Evolutionary conservation across 768 basidiomycete species (phyloP).

Genomic region (Macrolepiota albuminosa): DNA sequence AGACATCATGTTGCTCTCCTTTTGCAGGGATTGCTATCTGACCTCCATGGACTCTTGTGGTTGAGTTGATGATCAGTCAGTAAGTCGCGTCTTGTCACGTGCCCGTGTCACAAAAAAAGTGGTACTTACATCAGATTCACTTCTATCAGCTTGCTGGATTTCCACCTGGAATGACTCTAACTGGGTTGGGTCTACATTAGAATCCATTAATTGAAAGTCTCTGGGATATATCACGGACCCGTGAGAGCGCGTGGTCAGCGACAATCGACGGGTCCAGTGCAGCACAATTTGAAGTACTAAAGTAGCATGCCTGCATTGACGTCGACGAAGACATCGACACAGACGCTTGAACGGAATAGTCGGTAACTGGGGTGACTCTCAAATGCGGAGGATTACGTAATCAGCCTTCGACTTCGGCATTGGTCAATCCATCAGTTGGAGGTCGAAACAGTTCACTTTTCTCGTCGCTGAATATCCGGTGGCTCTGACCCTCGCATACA

Average conservation of each 20-base stretch:
- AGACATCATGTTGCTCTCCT: conserved; percentile 51
- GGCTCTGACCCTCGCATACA: conserved; percentile 5
- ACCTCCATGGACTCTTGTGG: not conserved
- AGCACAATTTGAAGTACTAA: not conserved
- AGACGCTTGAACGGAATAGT: not conserved
- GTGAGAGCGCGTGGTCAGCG: not conserved
- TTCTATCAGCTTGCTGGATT: not conserved
- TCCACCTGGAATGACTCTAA: not conserved
- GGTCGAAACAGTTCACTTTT: conserved; percentile 1
- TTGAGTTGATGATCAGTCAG: not conserved
- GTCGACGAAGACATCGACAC: not conserved
- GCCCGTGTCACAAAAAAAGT: conserved; percentile 7
- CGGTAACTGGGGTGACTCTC: not conserved
- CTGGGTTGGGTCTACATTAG: not conserved
- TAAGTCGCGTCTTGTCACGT: conserved; percentile 21
- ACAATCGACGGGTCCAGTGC: not conserved
- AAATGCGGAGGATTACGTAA: conserved; percentile 4
- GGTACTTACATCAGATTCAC: too few relatives aligned
- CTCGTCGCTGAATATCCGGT: conserved; percentile 9
- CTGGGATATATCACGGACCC: not conserved
- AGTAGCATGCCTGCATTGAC: not conserved
- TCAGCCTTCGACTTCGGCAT: not conserved
- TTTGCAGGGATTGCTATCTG: conserved; percentile 42
- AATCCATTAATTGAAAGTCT: not conserved
- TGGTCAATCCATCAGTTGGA: not conserved